Conservation (phyloP, 257 asterid genomes). For the Nicotiana otophora region DNA sequence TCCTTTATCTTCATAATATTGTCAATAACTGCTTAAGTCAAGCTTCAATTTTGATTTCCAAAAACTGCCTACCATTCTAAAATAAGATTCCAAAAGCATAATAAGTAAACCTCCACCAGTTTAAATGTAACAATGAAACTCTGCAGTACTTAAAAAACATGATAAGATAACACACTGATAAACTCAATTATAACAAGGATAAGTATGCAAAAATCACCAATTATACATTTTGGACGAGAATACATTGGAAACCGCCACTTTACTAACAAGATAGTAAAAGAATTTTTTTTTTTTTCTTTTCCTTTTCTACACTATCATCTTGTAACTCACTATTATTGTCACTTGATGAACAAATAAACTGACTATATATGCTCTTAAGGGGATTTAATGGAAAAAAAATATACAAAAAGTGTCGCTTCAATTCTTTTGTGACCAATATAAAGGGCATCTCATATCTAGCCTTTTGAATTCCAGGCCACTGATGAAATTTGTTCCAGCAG, state of each 20-base stretch:
- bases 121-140: too few relatives aligned
- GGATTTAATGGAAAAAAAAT: neutral
- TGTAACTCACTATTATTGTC: constrained; percentile 10
- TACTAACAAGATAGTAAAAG: neutral
- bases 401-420: neutral
- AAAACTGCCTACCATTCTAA: too few relatives aligned
- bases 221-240: neutral
- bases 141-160: too few relatives aligned
- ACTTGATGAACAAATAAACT: constrained; percentile 17
- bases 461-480: neutral
- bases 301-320: neutral
- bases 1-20: too few relatives aligned
- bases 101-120: too few relatives aligned
- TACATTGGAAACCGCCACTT: neutral
- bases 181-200: too few relatives aligned
- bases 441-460: neutral
- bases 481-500: neutral
- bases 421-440: neutral
- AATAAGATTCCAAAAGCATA: too few relatives aligned
- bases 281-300: neutral
- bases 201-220: neutral
- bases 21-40: too few relatives aligned
- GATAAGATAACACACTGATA: too few relatives aligned
- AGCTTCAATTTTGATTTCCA: too few relatives aligned
- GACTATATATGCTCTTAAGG: constrained; percentile 4